Base-by-base conservation (phyloP, 805 yeast species). In the Ogataea ganodermae region DNA sequence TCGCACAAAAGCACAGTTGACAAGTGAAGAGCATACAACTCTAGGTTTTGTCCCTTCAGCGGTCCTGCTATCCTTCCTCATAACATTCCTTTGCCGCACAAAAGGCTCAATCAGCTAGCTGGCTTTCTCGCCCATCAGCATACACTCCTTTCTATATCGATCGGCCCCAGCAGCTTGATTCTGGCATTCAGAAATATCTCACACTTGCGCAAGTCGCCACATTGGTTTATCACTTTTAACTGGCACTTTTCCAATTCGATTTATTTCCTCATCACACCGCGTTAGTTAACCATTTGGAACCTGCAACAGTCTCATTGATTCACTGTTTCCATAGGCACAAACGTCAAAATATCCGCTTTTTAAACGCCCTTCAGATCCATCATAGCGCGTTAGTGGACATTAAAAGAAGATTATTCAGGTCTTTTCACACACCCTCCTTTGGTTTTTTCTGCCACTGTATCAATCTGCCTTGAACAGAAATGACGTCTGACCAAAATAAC, bases 401-500 rank as follows among this genome's bases (percentile, higher is more conserved):
- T 30, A 16, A 22, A 6, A 22, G 24, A 22, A 8, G 8, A 6
- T 6, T 10, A 27, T 10, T 27, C 4, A n/a, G 30, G 13, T 20
- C 22, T 17, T 14, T 12, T 3, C 6, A 7, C 17, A 12, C 27
- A 13, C 17, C 18, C 27, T 35, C 24, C 24, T 17, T 22, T 35
- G 14, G n/a, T 22, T 35, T 18, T 18, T 22, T 35, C 23, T 21
- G 38, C 23, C 38, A 35, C 16, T 35, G 27, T 21, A 21, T 35
- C 9, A 21, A 35, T 22, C 38, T 33, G 22, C 9, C 21, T n/a
- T n/a, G n/a, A n/a, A 33, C 22, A 14, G 14, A 18, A 33, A 43
- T 43, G 46, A 42, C 48, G 39, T 37, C 49, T 10, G 54, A 38
- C 6, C 30, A 38, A 14, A 38, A 50, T 39, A 46, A 38, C 37